Conservation (phyloP, 2,329 filamentous ascomycete genomes). For the Tolypocladium pustulatum region DNA sequence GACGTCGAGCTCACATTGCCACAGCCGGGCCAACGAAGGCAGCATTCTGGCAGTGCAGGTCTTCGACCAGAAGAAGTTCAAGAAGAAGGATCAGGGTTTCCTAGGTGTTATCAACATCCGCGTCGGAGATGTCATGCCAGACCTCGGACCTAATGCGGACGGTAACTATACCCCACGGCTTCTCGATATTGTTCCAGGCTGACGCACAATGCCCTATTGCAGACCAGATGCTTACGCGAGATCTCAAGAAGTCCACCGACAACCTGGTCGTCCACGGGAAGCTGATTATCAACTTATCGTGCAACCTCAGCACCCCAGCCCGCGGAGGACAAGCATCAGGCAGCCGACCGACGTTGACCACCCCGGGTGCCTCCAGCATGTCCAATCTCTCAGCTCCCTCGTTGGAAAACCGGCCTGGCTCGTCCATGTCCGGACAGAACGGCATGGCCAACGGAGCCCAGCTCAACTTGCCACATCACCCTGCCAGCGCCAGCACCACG, state of each 20-base stretch:
- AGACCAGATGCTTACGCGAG: constrained; percentile 98
- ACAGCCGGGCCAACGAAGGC: constrained; percentile 81
- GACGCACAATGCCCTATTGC: constrained; percentile 22
- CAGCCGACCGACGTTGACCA: constrained; percentile 34
- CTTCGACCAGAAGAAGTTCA: constrained; percentile 99
- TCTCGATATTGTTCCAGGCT: constrained; percentile 14
- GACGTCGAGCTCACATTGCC: constrained; percentile 2
- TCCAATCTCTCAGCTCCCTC: constrained; percentile 32
- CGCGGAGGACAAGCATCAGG: constrained; percentile 36
- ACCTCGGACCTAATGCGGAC: constrained; percentile 80
- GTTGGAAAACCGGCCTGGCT: constrained; percentile 39
- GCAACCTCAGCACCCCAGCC: constrained; percentile 67
- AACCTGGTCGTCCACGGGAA: constrained; percentile 97
- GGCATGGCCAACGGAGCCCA: constrained; percentile 30
- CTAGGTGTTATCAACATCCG: constrained; percentile 95
- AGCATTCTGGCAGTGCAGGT: constrained; percentile 97
- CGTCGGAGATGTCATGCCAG: constrained; percentile 79
- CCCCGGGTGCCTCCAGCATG: constrained; percentile 32
- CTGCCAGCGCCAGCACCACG: constrained; percentile 34
- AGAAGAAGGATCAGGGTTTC: constrained; percentile 99
- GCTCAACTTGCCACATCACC: constrained; percentile 31
- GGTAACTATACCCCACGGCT: constrained; percentile 41
- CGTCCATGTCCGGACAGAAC: constrained; percentile 40
- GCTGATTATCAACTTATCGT: constrained; percentile 91
- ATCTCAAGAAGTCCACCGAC: constrained; percentile 95